Percentiles rank a stretch among this genome's conserved stretches.
These are phyloP conservation scores for Stachybotrys elegans DNA, from an alignment of 2,329 filamentous ascomycete genomes.

Conservation along the genomic window DNA sequence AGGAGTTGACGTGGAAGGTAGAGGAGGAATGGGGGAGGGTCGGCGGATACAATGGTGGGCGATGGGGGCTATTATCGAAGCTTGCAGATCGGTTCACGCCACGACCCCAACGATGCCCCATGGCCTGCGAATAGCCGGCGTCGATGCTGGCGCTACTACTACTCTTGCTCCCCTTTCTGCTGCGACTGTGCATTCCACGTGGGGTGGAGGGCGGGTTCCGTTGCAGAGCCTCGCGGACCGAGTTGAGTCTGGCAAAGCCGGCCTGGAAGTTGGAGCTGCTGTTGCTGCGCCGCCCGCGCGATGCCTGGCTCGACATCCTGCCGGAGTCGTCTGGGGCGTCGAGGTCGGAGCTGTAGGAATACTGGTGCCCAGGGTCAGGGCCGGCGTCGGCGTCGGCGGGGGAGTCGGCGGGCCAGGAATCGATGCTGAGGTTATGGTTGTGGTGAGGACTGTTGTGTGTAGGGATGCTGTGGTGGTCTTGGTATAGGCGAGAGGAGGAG, in stretches of 20 bases:
- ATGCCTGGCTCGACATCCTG: conserved; percentile 45
- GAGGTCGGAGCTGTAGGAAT: conserved; percentile 59
- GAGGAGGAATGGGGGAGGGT: conserved; percentile 18
- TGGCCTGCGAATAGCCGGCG: conserved; percentile 49
- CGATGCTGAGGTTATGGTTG: too few species aligned
- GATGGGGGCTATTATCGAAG: conserved; percentile 61
- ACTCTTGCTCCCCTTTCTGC: conserved; percentile 63
- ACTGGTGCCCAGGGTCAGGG: conserved; percentile 26
- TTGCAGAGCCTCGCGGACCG: conserved; percentile 45
- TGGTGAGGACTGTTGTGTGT: too few species aligned
- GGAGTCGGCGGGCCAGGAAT: conserved; percentile 23
- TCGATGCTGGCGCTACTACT: conserved; percentile 70
- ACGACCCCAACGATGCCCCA: conserved; percentile 52
- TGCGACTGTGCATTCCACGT: conserved; percentile 42
- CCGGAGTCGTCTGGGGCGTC: conserved; percentile 50
- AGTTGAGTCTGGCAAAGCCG: conserved; percentile 57
- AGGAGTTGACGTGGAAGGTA: conserved; percentile 44
- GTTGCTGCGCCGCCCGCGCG: conserved; percentile 67
- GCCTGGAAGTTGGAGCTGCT: conserved; percentile 70
- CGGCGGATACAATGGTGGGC: conserved; percentile 16
- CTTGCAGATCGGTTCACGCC: conserved; percentile 61
- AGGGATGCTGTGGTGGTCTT: conserved; percentile 23
- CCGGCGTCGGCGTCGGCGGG: conserved; percentile 13
- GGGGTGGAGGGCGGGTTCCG: conserved; percentile 32
- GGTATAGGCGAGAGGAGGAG: conserved; percentile 14